Conservation (phyloP, 1,284 basidiomycete species). For the Somion occarium region DNA sequence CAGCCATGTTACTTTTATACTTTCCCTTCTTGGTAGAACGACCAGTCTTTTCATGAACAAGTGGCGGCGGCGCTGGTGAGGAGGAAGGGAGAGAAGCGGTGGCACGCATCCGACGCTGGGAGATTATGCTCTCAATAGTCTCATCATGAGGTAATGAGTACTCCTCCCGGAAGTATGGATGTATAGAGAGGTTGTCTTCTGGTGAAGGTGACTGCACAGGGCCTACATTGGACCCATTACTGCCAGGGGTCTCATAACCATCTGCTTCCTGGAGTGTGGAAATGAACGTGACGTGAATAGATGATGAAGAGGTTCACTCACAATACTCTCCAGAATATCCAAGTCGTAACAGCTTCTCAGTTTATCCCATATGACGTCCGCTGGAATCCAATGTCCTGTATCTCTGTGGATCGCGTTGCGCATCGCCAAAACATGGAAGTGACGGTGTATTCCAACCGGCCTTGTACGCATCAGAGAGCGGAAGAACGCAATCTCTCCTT, state of each 20-base stretch:
- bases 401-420: conserved; percentile 67
- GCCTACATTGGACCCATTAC: conserved; percentile 37
- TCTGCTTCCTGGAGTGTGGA: conserved; percentile 66
- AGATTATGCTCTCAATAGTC: conserved; percentile 50
- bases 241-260: conserved; percentile 47
- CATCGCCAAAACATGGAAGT: conserved; percentile 76
- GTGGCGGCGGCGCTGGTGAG: conserved; percentile 49
- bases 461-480: conserved; percentile 71
- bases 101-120: conserved; percentile 57
- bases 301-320: too few species aligned
- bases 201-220: conserved; percentile 58
- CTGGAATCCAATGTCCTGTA: conserved; percentile 56
- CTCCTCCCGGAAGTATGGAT: conserved; percentile 70
- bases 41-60: conserved; percentile 23
- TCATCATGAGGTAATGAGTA: conserved; percentile 59
- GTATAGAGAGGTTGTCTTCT: conserved; percentile 56
- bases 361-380: conserved; percentile 72
- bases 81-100: conserved; percentile 40
- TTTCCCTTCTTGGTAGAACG: conserved; percentile 29
- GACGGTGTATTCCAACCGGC: conserved; percentile 72
- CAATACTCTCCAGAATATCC: conserved; percentile 71
- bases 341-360: conserved; percentile 70
- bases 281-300: too few species aligned
- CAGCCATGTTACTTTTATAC: conserved; percentile 47
- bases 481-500: conserved; percentile 79